These are phyloP conservation scores for Planoprotostelium fungivorum DNA, from an alignment of 78 protist species.

Conservation along the genomic window DNA sequence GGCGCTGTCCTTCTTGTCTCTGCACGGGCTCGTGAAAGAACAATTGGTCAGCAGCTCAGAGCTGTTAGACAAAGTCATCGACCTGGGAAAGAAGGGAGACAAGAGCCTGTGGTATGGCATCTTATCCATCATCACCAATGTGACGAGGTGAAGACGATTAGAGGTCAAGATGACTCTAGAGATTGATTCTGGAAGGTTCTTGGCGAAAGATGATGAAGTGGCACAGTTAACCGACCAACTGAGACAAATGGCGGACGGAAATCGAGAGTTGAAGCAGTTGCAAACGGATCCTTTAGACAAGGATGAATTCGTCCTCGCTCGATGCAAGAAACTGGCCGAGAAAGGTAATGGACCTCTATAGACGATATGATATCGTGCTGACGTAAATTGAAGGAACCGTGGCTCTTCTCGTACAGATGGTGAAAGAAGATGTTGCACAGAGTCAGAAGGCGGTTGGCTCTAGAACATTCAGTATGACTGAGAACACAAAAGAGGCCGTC, in stretches of 20 bases:
- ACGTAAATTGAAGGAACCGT: not conserved
- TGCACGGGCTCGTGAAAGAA: not conserved
- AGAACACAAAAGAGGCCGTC: not conserved
- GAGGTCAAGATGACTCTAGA: too few species aligned
- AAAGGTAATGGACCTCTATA: not conserved
- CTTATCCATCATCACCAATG: not conserved
- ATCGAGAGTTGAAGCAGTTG: not conserved
- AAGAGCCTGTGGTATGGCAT: not conserved
- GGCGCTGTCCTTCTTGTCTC: not conserved
- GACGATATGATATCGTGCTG: too few species aligned
- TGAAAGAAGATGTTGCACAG: not conserved
- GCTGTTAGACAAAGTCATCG: not conserved
- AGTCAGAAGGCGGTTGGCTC: not conserved
- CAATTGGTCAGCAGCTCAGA: not conserved
- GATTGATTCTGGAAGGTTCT: not conserved
- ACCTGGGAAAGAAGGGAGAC: not conserved
- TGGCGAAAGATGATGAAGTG: not conserved
- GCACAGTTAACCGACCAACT: not conserved
- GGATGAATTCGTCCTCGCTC: not conserved
- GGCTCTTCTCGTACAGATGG: not conserved
- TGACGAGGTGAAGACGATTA: too few species aligned
- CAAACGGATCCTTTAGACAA: not conserved
- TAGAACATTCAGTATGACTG: not conserved
- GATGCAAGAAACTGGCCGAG: not conserved
- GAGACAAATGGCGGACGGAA: not conserved